Evolutionary conservation across 768 basidiomycete genomes (phyloP), one percentile per base, ranked within the genome.

Genomic region (Suillus tomentosus): DNA sequence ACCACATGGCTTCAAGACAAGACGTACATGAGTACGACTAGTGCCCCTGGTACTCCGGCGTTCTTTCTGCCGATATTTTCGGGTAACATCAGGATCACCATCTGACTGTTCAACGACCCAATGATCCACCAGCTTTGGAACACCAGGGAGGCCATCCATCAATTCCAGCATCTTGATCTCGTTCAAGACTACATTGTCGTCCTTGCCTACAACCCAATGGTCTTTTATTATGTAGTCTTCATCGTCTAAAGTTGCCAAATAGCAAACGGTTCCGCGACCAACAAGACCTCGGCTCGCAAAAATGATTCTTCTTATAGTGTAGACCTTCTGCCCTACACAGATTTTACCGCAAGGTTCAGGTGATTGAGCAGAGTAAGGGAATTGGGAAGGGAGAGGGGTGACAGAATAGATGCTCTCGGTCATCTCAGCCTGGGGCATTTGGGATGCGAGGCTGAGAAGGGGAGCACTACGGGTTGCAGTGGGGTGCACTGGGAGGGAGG

Each of bases 71-170:
- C n/a, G n/a, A n/a, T n/a, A n/a, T n/a, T n/a, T n/a, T n/a, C n/a
- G n/a, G n/a, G n/a, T n/a, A n/a, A n/a, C n/a, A n/a, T n/a, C n/a
- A n/a, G n/a, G n/a, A n/a, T n/a, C n/a, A n/a, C n/a, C n/a, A n/a
- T n/a, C n/a, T n/a, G n/a, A n/a, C n/a, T n/a, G n/a, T n/a, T n/a
- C n/a, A n/a, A n/a, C n/a, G n/a, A n/a, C n/a, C n/a, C n/a, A n/a
- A n/a, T n/a, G n/a, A n/a, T n/a, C n/a, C n/a, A n/a, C n/a, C n/a
- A n/a, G n/a, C n/a, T n/a, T n/a, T n/a, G n/a, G n/a, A n/a, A n/a
- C n/a, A n/a, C n/a, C n/a, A n/a, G n/a, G n/a, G n/a, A n/a, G 3
- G 3, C 1, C 1, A 0, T 45, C 9, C 43, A 45, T 45, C 0
- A 45, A n/a, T 10, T 45, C 3, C 8, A 45, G 43, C 19, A 45